A percentile compares a stretch with the other conserved stretches of the same genome.
Evolutionary conservation across 306 rosid species (phyloP).

Genomic region (Glycine tomentella): DNA sequence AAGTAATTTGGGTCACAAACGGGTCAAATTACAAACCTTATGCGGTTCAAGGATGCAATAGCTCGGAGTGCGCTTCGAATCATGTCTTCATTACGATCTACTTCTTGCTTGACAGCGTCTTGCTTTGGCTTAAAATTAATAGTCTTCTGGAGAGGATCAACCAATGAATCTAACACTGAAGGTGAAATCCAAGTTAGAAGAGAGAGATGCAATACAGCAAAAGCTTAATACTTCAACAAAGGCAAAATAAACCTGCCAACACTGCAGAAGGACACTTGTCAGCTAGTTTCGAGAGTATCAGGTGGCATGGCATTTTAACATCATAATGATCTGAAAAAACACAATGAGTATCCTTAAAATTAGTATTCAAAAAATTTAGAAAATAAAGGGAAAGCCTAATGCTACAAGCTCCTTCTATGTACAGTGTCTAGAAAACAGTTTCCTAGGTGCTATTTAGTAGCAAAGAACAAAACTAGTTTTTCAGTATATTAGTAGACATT

Average conservation of each 20-base stretch:
- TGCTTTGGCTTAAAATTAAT: slow-evolving; percentile 94
- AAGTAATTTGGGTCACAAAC: slow-evolving; percentile 22
- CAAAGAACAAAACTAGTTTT: slow-evolving; percentile 14
- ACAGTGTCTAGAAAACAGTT: background rate
- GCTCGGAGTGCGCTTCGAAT: slow-evolving; percentile 99
- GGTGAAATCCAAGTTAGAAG: slow-evolving; percentile 43
- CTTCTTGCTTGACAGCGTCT: slow-evolving; percentile 99
- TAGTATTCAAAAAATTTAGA: slow-evolving; percentile 12
- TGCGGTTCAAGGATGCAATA: slow-evolving; percentile 90
- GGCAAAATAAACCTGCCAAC: slow-evolving; percentile 75
- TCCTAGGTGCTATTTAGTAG: slow-evolving; percentile 13
- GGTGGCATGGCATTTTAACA: slow-evolving; percentile 99
- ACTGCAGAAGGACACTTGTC: slow-evolving; percentile 98
- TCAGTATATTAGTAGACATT: background rate
- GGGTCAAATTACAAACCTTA: slow-evolving; percentile 68
- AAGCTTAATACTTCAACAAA: slow-evolving; percentile 22
- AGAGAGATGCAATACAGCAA: slow-evolving; percentile 8
- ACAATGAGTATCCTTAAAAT: background rate
- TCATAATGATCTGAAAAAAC: slow-evolving; percentile 86
- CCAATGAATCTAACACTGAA: slow-evolving; percentile 94
- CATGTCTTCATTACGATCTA: slow-evolving; percentile 99
- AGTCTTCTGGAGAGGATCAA: slow-evolving; percentile 98
- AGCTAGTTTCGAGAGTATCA: slow-evolving; percentile 94
- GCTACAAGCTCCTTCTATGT: background rate
- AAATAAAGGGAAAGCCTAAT: background rate